These are phyloP conservation scores for Francoa sonchifolia DNA, from an alignment of 441 rosid genomes.

Conservation along the genomic window DNA sequence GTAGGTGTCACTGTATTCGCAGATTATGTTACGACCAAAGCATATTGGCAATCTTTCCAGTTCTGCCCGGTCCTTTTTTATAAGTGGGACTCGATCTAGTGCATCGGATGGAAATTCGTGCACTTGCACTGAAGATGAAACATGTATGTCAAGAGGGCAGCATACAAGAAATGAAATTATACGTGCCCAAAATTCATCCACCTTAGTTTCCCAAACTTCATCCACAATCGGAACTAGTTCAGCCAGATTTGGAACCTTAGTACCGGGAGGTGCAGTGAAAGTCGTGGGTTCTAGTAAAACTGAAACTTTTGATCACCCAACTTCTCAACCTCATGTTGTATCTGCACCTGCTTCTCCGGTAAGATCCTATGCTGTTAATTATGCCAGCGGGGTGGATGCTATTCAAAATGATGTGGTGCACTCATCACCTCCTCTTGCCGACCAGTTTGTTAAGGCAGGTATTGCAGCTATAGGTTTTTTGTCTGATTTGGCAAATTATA, in stretches of 20 bases:
- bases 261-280: slow-evolving; percentile 29
- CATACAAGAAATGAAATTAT: slow-evolving; percentile 26
- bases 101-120: slow-evolving; percentile 59
- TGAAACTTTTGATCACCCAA: slow-evolving; percentile 19
- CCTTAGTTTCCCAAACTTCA: slow-evolving; percentile 18
- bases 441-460: slow-evolving; percentile 15
- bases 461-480: slow-evolving; percentile 11
- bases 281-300: slow-evolving; percentile 30
- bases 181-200: slow-evolving; percentile 25
- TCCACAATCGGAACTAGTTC: too few relatives aligned
- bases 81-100: slow-evolving; percentile 49
- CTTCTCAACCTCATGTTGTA: slow-evolving; percentile 26
- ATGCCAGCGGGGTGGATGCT: slow-evolving; percentile 30
- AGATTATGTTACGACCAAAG: slow-evolving; percentile 66
- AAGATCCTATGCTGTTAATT: slow-evolving; percentile 34
- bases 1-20: slow-evolving; percentile 16
- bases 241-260: slow-evolving; percentile 24
- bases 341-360: slow-evolving; percentile 26
- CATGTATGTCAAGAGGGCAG: slow-evolving; percentile 45
- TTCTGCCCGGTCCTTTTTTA: slow-evolving; percentile 50
- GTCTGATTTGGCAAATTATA: slow-evolving; percentile 14
- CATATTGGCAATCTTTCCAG: slow-evolving; percentile 60
- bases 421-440: slow-evolving; percentile 24
- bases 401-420: slow-evolving; percentile 23
- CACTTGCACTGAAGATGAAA: slow-evolving; percentile 63